Evolutionary conservation across 345 rosid genomes (phyloP).

Genomic region (Brassica cretica): DNA sequence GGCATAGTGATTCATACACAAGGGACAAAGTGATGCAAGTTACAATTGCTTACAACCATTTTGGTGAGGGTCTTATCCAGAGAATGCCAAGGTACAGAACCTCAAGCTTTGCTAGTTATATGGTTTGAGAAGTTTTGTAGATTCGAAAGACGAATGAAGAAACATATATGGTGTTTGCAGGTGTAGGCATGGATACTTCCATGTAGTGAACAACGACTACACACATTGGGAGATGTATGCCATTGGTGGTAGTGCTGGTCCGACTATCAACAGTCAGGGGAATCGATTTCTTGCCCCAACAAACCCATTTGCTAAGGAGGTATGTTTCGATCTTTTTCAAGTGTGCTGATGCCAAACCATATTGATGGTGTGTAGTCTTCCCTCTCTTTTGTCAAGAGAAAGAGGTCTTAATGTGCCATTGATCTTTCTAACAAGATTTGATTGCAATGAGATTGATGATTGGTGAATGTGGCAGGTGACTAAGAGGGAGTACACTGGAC

Average conservation of each 20-base stretch:
- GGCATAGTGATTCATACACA: conserved; percentile 89
- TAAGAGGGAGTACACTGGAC: conserved; percentile 20
- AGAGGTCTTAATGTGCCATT: not conserved
- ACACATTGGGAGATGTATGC: conserved; percentile 99
- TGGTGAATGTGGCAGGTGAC: conserved; percentile 18
- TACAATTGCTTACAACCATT: conserved; percentile 96
- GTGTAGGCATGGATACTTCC: conserved; percentile 99
- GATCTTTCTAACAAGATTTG: not conserved
- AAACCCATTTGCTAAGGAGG: conserved; percentile 74
- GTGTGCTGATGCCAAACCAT: not conserved
- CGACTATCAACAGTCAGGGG: conserved; percentile 97
- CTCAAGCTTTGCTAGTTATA: not conserved
- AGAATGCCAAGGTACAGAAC: conserved; percentile 87
- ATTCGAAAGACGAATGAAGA: not conserved
- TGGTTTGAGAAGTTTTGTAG: not conserved
- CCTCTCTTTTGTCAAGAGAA: too few species aligned
- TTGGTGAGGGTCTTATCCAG: conserved; percentile 96
- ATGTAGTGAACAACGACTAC: conserved; percentile 97
- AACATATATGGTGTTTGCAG: conserved; percentile 45
- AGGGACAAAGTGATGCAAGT: conserved; percentile 96
- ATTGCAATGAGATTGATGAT: conserved; percentile 6
- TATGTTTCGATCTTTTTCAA: conserved; percentile 22
- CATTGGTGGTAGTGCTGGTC: conserved; percentile 94
- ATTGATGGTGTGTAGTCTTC: not conserved
- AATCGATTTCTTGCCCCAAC: conserved; percentile 91